Base-by-base conservation (phyloP, 1,139 yeast species). In the Diutina neorugosa region DNA sequence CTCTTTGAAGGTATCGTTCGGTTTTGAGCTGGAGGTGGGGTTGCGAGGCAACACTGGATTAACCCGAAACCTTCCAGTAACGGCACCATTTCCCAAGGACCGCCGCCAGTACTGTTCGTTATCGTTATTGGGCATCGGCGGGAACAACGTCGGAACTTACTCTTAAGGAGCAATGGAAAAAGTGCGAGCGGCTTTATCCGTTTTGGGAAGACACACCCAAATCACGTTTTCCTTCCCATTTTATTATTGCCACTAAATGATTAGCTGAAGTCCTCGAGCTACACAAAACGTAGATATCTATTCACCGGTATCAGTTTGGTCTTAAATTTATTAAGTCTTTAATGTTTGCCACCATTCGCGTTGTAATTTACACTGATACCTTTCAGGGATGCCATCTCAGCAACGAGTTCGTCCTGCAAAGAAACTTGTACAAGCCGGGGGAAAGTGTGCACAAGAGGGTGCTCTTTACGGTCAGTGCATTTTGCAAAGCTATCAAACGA, bases 401-500 rank as follows among this genome's bases (percentile, higher is more conserved):
- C 50, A 27, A 27, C 20, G 23, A 16, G 37, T 46, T 4, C 68
- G 78, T 57, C 78, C 78, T 7, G 76, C 73, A 6, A 69, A 66
- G 57, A 66, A 63, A 60, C 65, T 74, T 51, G 59, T 74, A 60
- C 64, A 64, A 42, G 66, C 71, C 5, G 59, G 71, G n/a, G 68
- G 67, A 23, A 65, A 66, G 57, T 74, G 79, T 57, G 65, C 78
- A 4, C 59, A 61, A 20, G 70, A 76, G 60, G 81, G 81, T 2
- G 55, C 69, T 52, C 70, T 69, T 0, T 85, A 85, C 61, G 91
- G 89, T 6, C 74, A 80, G 57, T 85, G 93, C 61, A 71, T 85
- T 16, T 65, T 84, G 46, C 67, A 69, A 50, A 73, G 76, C 54
- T 82, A 84, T 63, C 76, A 78, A 56, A 74, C 78, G 44, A 75